phyloP scores from a whole-genome alignment of 2,329 filamentous ascomycete species.

The Neonectria hederae region DNA sequence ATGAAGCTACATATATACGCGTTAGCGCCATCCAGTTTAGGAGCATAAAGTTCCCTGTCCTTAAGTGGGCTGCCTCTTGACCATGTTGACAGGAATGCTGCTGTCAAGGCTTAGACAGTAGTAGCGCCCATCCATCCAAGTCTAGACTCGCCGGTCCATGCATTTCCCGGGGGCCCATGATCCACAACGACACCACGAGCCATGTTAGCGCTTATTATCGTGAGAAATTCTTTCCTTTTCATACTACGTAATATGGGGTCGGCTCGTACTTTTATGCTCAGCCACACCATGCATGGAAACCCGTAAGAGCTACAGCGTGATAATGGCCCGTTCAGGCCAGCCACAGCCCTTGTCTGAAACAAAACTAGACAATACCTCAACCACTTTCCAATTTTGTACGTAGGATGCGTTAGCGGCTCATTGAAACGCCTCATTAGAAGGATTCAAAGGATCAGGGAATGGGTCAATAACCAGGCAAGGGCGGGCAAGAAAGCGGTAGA shows the following conservation, averaged over 20 bases:
- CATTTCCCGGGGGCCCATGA: conserved; percentile 26
- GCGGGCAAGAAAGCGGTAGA: no score
- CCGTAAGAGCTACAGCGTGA: background rate
- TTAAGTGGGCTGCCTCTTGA: conserved; percentile 17
- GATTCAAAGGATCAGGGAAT: background rate
- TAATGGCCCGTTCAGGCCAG: background rate
- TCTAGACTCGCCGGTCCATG: conserved; percentile 7
- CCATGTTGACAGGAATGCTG: conserved; percentile 23
- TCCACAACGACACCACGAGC: conserved; percentile 16
- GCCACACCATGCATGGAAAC: background rate
- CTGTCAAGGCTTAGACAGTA: conserved; percentile 16
- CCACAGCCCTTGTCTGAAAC: background rate
- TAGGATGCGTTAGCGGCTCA: background rate
- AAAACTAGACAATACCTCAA: background rate
- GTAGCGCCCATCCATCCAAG: background rate
- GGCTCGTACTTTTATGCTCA: background rate
- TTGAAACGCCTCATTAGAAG: background rate
- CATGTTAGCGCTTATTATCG: background rate
- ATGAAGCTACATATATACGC: conserved; percentile 10
- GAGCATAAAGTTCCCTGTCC: conserved; percentile 12
- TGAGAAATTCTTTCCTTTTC: background rate
- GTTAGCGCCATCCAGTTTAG: background rate
- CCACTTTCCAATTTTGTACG: background rate
- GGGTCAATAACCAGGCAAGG: background rate
- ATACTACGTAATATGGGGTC: background rate